A percentile compares a stretch with the other conserved stretches of the same genome.
Evolutionary conservation across 345 rosid genomes (phyloP).

Genomic region (Linum lewisii): DNA sequence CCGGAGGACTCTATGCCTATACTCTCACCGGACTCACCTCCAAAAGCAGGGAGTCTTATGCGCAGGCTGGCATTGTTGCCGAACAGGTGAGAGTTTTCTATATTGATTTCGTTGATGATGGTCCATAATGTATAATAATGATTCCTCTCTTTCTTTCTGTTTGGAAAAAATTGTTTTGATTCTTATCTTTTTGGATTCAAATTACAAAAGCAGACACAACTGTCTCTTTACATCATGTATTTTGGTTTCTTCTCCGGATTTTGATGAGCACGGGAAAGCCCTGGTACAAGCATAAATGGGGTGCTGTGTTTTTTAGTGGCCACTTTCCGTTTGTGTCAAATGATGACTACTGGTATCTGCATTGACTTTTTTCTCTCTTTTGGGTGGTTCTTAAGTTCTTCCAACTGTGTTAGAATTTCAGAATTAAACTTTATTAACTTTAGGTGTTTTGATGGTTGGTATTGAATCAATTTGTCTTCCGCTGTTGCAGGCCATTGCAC

Average conservation of each 20-base stretch:
- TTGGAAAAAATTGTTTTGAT: constrained; percentile 4
- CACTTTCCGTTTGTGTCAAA: constrained; percentile 9
- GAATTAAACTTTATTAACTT: neutral
- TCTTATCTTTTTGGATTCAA: constrained; percentile 6
- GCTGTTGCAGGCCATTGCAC: constrained; percentile 72
- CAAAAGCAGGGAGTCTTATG: constrained; percentile 94
- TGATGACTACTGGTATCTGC: constrained; percentile 18
- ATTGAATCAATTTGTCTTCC: constrained; percentile 6
- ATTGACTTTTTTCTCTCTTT: constrained; percentile 13
- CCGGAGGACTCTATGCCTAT: constrained; percentile 95
- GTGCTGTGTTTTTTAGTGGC: constrained; percentile 3
- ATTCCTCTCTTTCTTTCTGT: neutral
- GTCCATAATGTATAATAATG: neutral
- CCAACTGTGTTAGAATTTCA: neutral
- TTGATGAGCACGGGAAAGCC: constrained; percentile 11
- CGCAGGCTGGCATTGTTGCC: constrained; percentile 89
- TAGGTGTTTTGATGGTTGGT: neutral
- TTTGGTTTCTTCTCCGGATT: constrained; percentile 6
- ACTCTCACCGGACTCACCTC: constrained; percentile 96
- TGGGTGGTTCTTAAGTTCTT: neutral
- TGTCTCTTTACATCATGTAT: constrained; percentile 12
- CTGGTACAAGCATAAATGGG: neutral
- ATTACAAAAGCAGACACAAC: constrained; percentile 15
- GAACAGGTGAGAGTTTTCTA: constrained; percentile 66
- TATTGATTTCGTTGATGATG: constrained; percentile 1